Evolutionary conservation across 2,329 filamentous ascomycete genomes (phyloP), one percentile per base, ranked within the genome.

Genomic region (Fusarium sp.): DNA sequence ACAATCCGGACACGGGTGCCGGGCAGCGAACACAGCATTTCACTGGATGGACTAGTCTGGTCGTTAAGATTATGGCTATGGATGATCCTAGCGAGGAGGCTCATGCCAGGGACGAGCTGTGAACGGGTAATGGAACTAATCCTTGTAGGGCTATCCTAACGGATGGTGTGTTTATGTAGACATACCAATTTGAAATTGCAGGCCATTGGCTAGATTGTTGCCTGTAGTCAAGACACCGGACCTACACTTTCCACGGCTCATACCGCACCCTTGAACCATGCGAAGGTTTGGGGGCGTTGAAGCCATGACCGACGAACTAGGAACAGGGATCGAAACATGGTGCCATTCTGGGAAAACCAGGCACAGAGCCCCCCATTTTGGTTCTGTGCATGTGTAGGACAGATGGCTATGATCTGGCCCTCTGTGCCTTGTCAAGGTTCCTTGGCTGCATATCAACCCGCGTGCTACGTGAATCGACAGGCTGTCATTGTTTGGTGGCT

Each of bases 1-100:
- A 98, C 80, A 93, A 97, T 78, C 93, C 94, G 0, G 93, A 97
- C 74, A 97, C 93, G 6, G 96, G 96, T 46, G 88, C 88, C 55
- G 96, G 96, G n/a, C 95, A 98, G 84, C 87, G 96, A 43, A 98
- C 94, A 7, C 94, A 98, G 84, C 95, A 98, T 80, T 99, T 99
- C 79, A 98, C 96, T 0, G 96, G 96, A 52, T 99, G 96, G 96
- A 99, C 96, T n/a, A 97, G 93, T 79, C 84, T 98, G 80, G 93
- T 98, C 49, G 94, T 98, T 46, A 98, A 97, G 84, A 93, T 99
- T 72, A 97, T 98, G 94, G 89, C 89, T 48, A 95, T 99, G 93
- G 92, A 93, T 9, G 91, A 97, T 73, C 76, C 93, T 23, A 69
- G 68, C 26, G 73, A 73, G 44, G 72, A 74, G 42, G 74, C 69